Evolutionary conservation across 257 asterid species (phyloP).

Genomic region (Nyctanthes arbortristis): DNA sequence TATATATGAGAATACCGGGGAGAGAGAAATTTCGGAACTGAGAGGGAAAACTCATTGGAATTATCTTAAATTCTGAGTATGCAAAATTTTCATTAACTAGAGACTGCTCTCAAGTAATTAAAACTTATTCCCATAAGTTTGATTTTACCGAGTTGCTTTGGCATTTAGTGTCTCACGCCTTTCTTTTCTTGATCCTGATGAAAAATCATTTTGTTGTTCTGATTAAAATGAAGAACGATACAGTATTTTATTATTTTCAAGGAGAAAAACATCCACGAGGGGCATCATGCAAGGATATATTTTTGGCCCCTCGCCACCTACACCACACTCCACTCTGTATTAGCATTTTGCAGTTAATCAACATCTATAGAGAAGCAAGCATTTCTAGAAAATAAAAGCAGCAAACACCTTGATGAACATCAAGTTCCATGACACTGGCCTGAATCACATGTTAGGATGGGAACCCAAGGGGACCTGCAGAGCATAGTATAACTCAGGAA

Average conservation of each 20-base stretch:
- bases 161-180: neutral
- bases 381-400: neutral
- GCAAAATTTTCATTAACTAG: neutral
- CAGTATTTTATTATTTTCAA: too few relatives aligned
- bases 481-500: conserved; percentile 32
- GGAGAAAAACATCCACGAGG: neutral
- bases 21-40: neutral
- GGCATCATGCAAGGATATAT: neutral
- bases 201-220: neutral
- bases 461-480: conserved; percentile 42
- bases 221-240: neutral
- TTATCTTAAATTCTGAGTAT: neutral
- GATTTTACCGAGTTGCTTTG: neutral
- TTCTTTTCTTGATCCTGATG: neutral
- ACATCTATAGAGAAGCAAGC: neutral
- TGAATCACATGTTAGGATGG: conserved; percentile 50
- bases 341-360: neutral
- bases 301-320: neutral
- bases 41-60: neutral
- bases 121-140: neutral
- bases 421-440: conserved; percentile 9
- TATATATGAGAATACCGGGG: neutral
- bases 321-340: neutral
- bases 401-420: neutral
- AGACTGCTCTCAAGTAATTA: neutral